A percentile compares a stretch with the other conserved stretches of the same genome.
phyloP scores from a whole-genome alignment of 495 filamentous ascomycete species.

The Trichocladium antarcticum region DNA sequence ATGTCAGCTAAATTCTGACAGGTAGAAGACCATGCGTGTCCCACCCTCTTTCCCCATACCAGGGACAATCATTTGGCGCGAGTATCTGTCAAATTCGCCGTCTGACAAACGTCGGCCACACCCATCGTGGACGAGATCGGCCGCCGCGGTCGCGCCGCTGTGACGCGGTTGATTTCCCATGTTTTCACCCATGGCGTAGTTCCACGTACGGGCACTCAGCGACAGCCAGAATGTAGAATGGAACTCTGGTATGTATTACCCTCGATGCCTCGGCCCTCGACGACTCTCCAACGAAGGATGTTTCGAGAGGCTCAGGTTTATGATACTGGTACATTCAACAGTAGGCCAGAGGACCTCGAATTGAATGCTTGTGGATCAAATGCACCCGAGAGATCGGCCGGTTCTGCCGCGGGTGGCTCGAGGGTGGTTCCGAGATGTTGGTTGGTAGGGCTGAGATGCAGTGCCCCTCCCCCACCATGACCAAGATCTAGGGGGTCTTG shows the following conservation, averaged over 20 bases:
- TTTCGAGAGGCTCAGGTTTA: too few species aligned
- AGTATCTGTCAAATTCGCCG: constrained; percentile 51
- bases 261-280: too few species aligned
- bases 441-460: constrained; percentile 16
- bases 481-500: constrained; percentile 2
- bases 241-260: too few species aligned
- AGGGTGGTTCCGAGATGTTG: background rate
- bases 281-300: too few species aligned
- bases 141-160: background rate
- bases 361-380: too few species aligned
- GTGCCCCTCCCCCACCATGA: constrained; percentile 12
- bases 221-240: too few species aligned
- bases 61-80: constrained; percentile 83
- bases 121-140: background rate
- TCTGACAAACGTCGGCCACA: constrained; percentile 12
- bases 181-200: background rate
- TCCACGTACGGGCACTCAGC: too few species aligned
- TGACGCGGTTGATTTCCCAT: background rate
- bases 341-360: too few species aligned
- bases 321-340: too few species aligned
- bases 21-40: background rate
- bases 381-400: too few species aligned
- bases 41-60: constrained; percentile 68
- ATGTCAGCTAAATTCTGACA: constrained; percentile 2
- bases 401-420: too few species aligned